Evolutionary conservation across 352 stramenopile genomes (phyloP).

Genomic region (Phytopythium aichiense): DNA sequence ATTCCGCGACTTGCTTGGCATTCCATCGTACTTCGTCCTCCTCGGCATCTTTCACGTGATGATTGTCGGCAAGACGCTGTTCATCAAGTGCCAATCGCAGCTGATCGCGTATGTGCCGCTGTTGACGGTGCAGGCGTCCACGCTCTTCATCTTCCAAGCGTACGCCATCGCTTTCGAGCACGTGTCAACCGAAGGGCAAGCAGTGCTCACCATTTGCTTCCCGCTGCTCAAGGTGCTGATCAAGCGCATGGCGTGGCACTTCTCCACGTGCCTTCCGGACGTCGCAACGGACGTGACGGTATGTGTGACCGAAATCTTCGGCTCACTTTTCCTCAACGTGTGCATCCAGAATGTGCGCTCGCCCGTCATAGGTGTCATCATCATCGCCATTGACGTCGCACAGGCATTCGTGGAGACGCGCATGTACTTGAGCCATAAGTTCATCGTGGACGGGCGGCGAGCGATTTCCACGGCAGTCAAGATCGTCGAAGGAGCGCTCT

Average conservation of each 20-base stretch:
- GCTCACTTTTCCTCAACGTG: slow-evolving; percentile 24
- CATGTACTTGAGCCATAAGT: slow-evolving; percentile 23
- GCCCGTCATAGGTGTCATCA: slow-evolving; percentile 6
- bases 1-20: slow-evolving; percentile 14
- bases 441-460: slow-evolving; percentile 18
- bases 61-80: slow-evolving; percentile 6
- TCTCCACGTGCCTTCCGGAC: slow-evolving; percentile 13
- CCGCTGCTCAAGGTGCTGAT: slow-evolving; percentile 11
- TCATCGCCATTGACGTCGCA: slow-evolving; percentile 13
- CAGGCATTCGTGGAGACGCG: slow-evolving; percentile 12
- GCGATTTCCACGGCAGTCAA: slow-evolving; percentile 25
- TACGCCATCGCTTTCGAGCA: slow-evolving; percentile 15
- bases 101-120: slow-evolving; percentile 13
- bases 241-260: slow-evolving; percentile 19
- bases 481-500: slow-evolving; percentile 21
- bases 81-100: slow-evolving; percentile 4
- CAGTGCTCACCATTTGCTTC: slow-evolving; percentile 13
- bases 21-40: slow-evolving; percentile 1
- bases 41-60: slow-evolving; percentile 11
- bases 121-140: slow-evolving; percentile 9
- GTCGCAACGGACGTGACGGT: slow-evolving; percentile 23
- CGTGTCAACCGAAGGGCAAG: slow-evolving; percentile 2
- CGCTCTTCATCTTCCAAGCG: slow-evolving; percentile 17
- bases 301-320: slow-evolving; percentile 22
- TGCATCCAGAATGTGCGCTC: slow-evolving; percentile 20